Evolutionary conservation across 352 stramenopile genomes (phyloP).

Genomic region (Blastocystis sp.): DNA sequence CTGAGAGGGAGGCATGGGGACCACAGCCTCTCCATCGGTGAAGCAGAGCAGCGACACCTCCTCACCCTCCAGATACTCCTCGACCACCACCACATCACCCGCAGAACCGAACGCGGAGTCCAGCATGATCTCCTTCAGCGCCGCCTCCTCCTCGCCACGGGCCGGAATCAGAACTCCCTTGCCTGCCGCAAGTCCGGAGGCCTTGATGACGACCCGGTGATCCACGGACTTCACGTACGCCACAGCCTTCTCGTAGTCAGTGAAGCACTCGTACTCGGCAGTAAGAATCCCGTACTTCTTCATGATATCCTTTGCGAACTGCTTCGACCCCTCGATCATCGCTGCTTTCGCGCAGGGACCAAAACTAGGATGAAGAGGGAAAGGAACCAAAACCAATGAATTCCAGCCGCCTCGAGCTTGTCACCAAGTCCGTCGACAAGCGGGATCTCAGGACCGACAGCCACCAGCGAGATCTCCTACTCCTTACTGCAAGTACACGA

Average conservation of each 20-base stretch:
- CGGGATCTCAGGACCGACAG: constrained; percentile 91
- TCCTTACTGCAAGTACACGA: constrained; percentile 65
- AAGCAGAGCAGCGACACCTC: constrained; percentile 95
- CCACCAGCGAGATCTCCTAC: constrained; percentile 86
- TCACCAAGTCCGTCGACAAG: constrained; percentile 91
- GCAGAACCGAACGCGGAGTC: constrained; percentile 82
- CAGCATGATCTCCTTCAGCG: constrained; percentile 91
- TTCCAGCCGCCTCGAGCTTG: constrained; percentile 75
- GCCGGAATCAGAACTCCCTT: constrained; percentile 95
- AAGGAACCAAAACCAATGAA: not conserved
- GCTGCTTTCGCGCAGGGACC: constrained; percentile 87
- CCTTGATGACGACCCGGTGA: constrained; percentile 94
- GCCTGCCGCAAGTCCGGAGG: constrained; percentile 94
- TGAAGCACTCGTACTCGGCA: constrained; percentile 92
- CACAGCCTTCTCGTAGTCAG: constrained; percentile 78
- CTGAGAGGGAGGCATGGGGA: constrained; percentile 90
- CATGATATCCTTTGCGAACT: constrained; percentile 98
- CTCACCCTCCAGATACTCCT: constrained; percentile 89
- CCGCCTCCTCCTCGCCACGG: constrained; percentile 82
- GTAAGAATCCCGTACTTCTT: constrained; percentile 90
- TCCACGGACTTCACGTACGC: constrained; percentile 85
- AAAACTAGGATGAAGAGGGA: constrained; percentile 72
- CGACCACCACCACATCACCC: constrained; percentile 91
- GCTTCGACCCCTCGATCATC: constrained; percentile 94
- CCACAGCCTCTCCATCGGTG: constrained; percentile 87